phyloP scores from a whole-genome alignment of 176 grass and related monocot genomes.

The Aegilops tauschii region DNA sequence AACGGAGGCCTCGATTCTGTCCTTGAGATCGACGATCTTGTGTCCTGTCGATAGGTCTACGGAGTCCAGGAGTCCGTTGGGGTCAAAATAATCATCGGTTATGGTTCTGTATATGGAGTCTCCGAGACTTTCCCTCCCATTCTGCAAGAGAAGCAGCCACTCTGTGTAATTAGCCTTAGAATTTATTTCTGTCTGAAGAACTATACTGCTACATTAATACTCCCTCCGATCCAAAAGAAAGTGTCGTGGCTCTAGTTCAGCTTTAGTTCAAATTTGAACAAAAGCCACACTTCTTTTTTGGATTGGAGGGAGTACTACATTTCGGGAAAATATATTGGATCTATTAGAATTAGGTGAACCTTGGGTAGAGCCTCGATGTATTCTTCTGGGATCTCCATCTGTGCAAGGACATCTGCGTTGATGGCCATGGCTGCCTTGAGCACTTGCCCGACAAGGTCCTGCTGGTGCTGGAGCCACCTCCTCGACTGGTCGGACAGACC shows the following conservation, averaged over 20 bases:
- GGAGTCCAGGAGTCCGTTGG: slow-evolving; percentile 57
- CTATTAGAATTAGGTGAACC: slow-evolving; percentile 21
- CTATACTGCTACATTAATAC: neutral
- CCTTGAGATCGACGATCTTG: slow-evolving; percentile 78
- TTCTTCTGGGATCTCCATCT: slow-evolving; percentile 77
- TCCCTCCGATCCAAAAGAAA: too few species aligned
- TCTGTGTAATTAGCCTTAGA: neutral
- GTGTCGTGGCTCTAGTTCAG: too few species aligned
- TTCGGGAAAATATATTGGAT: neutral
- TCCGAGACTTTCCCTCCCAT: slow-evolving; percentile 65
- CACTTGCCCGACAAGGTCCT: slow-evolving; percentile 74
- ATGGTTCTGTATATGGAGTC: slow-evolving; percentile 69
- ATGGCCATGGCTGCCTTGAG: slow-evolving; percentile 86
- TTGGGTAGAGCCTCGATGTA: slow-evolving; percentile 73
- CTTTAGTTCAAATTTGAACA: too few species aligned
- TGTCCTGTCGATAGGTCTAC: slow-evolving; percentile 65
- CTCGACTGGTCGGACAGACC: slow-evolving; percentile 56
- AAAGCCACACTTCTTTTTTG: too few species aligned
- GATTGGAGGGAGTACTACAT: neutral
- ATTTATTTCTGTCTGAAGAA: neutral
- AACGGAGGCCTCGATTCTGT: slow-evolving; percentile 78
- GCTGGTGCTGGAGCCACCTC: slow-evolving; percentile 64
- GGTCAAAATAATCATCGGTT: slow-evolving; percentile 57
- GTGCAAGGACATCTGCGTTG: slow-evolving; percentile 56
- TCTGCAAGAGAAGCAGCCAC: slow-evolving; percentile 37